Percentiles rank a stretch among this genome's conserved stretches.
Evolutionary conservation across 2,329 filamentous ascomycete species (phyloP).

Genomic region (Zymoseptoria passerinii): DNA sequence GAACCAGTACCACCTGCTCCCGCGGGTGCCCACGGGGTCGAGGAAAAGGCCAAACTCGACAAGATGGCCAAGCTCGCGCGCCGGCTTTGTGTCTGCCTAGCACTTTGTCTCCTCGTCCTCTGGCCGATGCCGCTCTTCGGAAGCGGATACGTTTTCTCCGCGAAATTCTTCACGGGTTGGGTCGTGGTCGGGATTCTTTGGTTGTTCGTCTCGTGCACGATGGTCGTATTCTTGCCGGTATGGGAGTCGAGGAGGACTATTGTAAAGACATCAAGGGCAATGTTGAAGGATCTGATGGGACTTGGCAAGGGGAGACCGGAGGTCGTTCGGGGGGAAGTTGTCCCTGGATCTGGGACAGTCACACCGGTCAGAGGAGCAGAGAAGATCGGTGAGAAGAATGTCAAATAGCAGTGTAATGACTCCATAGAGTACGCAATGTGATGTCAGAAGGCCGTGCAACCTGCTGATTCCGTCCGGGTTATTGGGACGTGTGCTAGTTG

Average conservation of each 20-base stretch:
- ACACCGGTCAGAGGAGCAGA: background rate
- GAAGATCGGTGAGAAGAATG: background rate
- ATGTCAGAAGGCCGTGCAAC: background rate
- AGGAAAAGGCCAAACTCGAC: conserved; percentile 33
- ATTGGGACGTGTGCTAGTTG: background rate
- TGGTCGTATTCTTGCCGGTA: conserved; percentile 5
- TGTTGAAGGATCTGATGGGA: conserved; percentile 3
- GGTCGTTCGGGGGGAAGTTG: background rate
- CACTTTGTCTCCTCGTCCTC: conserved; percentile 42
- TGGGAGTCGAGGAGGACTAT: conserved; percentile 4
- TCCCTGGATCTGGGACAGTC: background rate
- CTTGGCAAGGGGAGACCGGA: background rate
- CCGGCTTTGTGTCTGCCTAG: conserved; percentile 52
- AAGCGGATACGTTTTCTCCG: conserved; percentile 40
- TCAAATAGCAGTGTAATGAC: background rate
- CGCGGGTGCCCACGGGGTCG: conserved; percentile 2
- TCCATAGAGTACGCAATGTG: background rate
- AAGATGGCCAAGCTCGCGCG: conserved; percentile 43
- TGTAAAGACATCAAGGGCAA: conserved; percentile 3
- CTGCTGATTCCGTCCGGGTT: background rate
- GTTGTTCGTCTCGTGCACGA: conserved; percentile 37
- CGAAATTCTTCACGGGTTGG: conserved; percentile 42
- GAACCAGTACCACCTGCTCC: background rate
- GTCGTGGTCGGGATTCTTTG: conserved; percentile 39
- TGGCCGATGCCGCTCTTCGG: conserved; percentile 47